Percentiles rank a stretch among this genome's conserved stretches.
Evolutionary conservation across 2,329 filamentous ascomycete genomes (phyloP).

Genomic region (Pyricularia sp.): DNA sequence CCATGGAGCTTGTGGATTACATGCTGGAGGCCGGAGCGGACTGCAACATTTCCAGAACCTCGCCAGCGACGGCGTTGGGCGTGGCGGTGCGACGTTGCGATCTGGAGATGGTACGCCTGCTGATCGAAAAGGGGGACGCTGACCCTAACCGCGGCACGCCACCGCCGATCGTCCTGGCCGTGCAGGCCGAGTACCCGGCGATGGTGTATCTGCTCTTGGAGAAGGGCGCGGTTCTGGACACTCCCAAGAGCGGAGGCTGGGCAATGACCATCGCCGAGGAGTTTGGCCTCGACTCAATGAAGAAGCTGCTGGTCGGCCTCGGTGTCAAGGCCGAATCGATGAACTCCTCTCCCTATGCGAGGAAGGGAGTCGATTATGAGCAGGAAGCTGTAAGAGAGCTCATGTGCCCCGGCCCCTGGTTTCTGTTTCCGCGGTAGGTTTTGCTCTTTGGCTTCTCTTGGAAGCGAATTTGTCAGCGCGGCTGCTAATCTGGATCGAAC

Average conservation of each 20-base stretch:
- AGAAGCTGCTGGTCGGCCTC: not conserved
- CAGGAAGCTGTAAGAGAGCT: too few species aligned
- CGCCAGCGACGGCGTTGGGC: not conserved
- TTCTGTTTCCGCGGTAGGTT: too few species aligned
- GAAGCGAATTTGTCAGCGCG: too few species aligned
- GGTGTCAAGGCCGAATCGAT: not conserved
- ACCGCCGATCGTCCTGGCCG: not conserved
- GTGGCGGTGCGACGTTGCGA: not conserved
- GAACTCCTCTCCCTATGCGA: too few species aligned
- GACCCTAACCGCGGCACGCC: not conserved
- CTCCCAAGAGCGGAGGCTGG: constrained; percentile 1
- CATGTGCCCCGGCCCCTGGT: too few species aligned
- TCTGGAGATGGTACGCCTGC: not conserved
- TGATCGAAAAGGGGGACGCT: not conserved
- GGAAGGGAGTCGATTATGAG: too few species aligned
- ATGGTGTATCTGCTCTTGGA: not conserved
- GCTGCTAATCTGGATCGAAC: too few species aligned
- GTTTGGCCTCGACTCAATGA: not conserved
- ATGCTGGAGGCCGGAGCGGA: not conserved
- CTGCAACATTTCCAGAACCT: not conserved
- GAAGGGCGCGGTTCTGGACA: not conserved
- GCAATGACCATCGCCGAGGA: not conserved
- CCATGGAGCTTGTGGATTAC: not conserved
- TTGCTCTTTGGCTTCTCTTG: too few species aligned
- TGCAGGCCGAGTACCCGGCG: not conserved